These are phyloP conservation scores for Cutaneotrichosporon sp. DNA, from an alignment of 1,284 basidiomycete genomes.

Conservation along the genomic window DNA sequence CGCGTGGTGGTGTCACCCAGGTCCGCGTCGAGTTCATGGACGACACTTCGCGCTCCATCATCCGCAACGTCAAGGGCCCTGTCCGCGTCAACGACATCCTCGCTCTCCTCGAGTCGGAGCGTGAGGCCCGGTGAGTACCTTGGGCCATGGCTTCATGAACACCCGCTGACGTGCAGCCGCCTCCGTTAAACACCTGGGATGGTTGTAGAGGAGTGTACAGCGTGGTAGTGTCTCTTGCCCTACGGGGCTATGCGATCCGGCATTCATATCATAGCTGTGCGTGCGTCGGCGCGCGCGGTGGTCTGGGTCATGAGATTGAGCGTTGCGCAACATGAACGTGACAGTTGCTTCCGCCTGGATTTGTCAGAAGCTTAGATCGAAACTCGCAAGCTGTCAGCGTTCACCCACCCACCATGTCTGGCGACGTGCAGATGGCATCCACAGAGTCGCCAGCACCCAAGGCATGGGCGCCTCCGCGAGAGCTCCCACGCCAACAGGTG, in stretches of 20 bases:
- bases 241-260: constrained; percentile 28
- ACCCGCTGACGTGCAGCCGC: constrained; percentile 22
- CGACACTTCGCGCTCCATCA: constrained; percentile 91
- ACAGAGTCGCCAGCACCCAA: not conserved
- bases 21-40: constrained; percentile 99
- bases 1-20: constrained; percentile 99
- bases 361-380: not conserved
- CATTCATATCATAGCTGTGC: constrained; percentile 21
- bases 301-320: not conserved
- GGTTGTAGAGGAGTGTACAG: constrained; percentile 29
- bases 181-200: constrained; percentile 30
- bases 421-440: constrained; percentile 6
- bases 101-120: constrained; percentile 96
- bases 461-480: constrained; percentile 2
- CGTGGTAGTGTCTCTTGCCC: constrained; percentile 28
- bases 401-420: constrained; percentile 5
- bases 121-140: constrained; percentile 90
- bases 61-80: constrained; percentile 99
- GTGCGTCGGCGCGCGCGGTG: not conserved
- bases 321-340: not conserved
- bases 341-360: constrained; percentile 2
- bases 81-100: constrained; percentile 96
- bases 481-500: constrained; percentile 1
- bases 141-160: not conserved
- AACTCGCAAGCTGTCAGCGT: not conserved